Evolutionary conservation across 2,329 filamentous ascomycete species (phyloP), one percentile per base, ranked within the genome.

Genomic region (Onygenales sp.): DNA sequence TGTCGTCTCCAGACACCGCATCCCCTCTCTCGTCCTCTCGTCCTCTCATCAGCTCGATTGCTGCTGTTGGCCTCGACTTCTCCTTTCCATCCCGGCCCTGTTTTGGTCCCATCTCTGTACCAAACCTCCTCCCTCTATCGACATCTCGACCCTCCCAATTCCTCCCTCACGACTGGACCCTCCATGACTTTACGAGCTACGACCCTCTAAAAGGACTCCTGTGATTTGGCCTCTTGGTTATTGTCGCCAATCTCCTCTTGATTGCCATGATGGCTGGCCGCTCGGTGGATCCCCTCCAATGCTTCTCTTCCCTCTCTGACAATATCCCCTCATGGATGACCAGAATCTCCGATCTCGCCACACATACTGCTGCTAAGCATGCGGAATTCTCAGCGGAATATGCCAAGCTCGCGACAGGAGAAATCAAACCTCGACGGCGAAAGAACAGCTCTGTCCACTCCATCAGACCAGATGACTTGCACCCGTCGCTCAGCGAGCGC

Each of bases 291-390:
- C 68, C 73, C 41, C 59, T 74, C 45, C 66, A 69, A 52, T 73
- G 73, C 54, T 76, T 77, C 58, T 61, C 69, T 58, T 66, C 70
- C 57, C 65, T 77, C 7, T 61, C 67, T 44, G 70, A 75, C 50
- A 74, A 70, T 54, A 54, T 75, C 13, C 74, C 74, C 11, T 51
- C 62, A n/a, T 77, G 74, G 74, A 68, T 74, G 44, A 61, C 59
- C 42, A 67, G 65, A 51, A 58, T 76, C 41, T 68, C 74, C 17
- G 68, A 72, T 7, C 63, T 77, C n/a, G 65, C 69, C 32, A 55
- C 60, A 6, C 67, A 75, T 57, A 70, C 72, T 1, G 60, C 67
- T 11, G 62, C 63, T 43, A 75, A 69, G 62, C 66, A 73, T 54
- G 60, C 65, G 27, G 72, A 75, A 58, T 75, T 72, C 54, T 64